Percentiles rank a stretch among this genome's conserved stretches.
These are phyloP conservation scores for Dictyostelium capitatum DNA, from an alignment of 78 protist genomes.

Conservation along the genomic window DNA sequence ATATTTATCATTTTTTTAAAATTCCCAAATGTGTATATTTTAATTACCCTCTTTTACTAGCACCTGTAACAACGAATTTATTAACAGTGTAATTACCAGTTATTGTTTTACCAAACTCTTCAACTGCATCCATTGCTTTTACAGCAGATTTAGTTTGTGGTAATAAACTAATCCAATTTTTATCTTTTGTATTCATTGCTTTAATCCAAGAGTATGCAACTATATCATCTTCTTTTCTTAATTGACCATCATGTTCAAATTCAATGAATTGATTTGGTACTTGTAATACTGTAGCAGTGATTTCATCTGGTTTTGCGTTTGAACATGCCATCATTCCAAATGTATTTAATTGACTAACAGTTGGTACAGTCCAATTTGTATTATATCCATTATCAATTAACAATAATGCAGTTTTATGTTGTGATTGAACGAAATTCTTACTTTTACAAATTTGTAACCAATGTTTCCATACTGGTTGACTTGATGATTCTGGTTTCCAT, in stretches of 20 bases:
- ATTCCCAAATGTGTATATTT: no score
- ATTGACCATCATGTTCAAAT: conserved; percentile 26
- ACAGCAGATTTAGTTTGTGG: conserved; percentile 35
- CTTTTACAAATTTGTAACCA: background rate
- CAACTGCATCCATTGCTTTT: conserved; percentile 65
- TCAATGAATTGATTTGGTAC: conserved; percentile 42
- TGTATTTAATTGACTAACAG: background rate
- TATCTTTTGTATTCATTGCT: conserved; percentile 8
- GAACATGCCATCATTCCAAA: background rate
- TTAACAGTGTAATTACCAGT: conserved; percentile 1
- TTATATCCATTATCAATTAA: background rate
- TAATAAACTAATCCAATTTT: conserved; percentile 32
- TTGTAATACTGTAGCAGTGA: conserved; percentile 1
- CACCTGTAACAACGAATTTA: conserved; percentile 71
- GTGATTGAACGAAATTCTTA: background rate
- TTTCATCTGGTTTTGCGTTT: background rate
- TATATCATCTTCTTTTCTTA: conserved; percentile 38
- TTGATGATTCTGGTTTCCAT: background rate
- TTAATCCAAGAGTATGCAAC: conserved; percentile 56
- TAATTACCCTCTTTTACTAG: conserved; percentile 47
- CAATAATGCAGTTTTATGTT: background rate
- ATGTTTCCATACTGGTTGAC: conserved; percentile 25
- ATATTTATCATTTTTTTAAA: background rate
- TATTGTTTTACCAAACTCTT: conserved; percentile 12
- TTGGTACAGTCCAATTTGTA: background rate